Conservation (phyloP, 1,284 basidiomycete species). For the Pseudozyma flocculosa region DNA sequence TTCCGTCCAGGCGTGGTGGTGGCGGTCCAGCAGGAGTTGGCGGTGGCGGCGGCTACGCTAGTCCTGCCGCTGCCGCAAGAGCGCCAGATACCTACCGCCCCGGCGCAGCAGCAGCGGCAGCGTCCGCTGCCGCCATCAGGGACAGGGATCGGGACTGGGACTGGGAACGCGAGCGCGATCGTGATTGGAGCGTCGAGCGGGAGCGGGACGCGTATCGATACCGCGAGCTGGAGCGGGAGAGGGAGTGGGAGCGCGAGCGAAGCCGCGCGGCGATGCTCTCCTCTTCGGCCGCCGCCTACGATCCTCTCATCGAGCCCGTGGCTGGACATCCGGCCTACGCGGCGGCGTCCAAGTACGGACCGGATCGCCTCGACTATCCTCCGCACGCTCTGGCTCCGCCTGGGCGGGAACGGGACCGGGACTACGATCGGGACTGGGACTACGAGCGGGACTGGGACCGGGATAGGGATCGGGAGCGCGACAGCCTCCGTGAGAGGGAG, state of each 20-base stretch:
- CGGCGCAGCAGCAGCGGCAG: conserved; percentile 2
- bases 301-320: no score
- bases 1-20: background rate
- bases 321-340: background rate
- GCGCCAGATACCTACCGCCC: conserved; percentile 28
- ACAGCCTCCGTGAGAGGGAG: conserved; percentile 19
- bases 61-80: background rate
- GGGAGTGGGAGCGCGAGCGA: conserved; percentile 9
- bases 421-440: conserved; percentile 11
- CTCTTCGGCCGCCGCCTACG: no score
- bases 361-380: conserved; percentile 21
- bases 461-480: conserved; percentile 23
- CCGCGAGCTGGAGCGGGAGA: conserved; percentile 8
- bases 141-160: conserved; percentile 29
- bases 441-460: conserved; percentile 23
- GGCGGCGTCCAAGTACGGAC: conserved; percentile 11
- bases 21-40: no score
- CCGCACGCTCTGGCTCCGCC: conserved; percentile 17
- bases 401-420: background rate
- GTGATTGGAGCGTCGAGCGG: conserved; percentile 30
- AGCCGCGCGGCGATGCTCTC: background rate
- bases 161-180: conserved; percentile 25
- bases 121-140: conserved; percentile 1
- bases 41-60: no score
- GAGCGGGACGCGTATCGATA: conserved; percentile 19